These are phyloP conservation scores for Teunomyces gatunensis DNA, from an alignment of 805 yeast species.

Conservation along the genomic window DNA sequence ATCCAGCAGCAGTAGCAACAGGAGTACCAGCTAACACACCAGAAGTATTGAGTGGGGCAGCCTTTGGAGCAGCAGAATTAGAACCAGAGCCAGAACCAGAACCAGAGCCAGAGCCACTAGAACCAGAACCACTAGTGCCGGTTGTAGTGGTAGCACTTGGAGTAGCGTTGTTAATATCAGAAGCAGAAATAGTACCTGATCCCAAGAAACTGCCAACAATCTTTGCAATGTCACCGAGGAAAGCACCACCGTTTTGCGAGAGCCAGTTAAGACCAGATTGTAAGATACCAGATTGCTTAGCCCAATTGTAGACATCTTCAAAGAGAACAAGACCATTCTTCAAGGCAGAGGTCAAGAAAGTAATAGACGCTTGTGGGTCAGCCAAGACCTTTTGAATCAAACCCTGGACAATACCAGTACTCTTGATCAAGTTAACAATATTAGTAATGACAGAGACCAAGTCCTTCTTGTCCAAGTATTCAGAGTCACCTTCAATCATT, in stretches of 20 bases:
- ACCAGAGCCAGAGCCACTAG: constrained; percentile 12
- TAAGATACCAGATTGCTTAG: constrained; percentile 36
- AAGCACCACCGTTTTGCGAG: constrained; percentile 24
- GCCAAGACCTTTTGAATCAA: constrained; percentile 34
- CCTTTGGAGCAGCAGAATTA: constrained; percentile 10
- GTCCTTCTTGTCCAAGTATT: constrained; percentile 38
- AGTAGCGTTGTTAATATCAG: constrained; percentile 15
- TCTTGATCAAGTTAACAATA: constrained; percentile 28
- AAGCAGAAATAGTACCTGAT: constrained; percentile 22
- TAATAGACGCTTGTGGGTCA: constrained; percentile 34
- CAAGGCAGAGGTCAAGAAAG: constrained; percentile 32
- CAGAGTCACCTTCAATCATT: constrained; percentile 16
- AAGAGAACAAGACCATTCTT: constrained; percentile 30
- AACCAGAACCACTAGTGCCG: constrained; percentile 11
- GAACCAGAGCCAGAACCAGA: constrained; percentile 9
- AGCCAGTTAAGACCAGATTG: constrained; percentile 23
- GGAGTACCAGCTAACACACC: constrained; percentile 9
- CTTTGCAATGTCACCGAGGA: constrained; percentile 20
- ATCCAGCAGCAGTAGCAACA: constrained; percentile 9
- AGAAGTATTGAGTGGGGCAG: constrained; percentile 3
- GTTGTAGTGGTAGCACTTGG: constrained; percentile 14
- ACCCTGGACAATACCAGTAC: constrained; percentile 32
- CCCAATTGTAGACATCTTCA: constrained; percentile 37
- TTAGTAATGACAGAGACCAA: constrained; percentile 23
- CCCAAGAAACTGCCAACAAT: constrained; percentile 27